phyloP scores from a whole-genome alignment of 768 basidiomycete genomes.

The Suillus subluteus region DNA sequence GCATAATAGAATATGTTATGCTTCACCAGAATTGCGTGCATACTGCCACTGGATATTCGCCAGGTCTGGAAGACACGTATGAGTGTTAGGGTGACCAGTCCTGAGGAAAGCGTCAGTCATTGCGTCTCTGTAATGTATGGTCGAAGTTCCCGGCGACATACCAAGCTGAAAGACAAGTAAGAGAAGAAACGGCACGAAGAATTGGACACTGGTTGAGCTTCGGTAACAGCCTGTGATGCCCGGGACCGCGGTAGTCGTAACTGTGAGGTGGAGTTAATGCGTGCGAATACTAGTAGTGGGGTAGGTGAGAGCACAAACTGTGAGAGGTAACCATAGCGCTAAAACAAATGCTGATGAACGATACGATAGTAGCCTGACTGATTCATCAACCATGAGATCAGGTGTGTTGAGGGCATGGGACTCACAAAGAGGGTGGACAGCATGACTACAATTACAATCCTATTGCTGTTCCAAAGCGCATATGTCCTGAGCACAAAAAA shows the following conservation, averaged over 20 bases:
- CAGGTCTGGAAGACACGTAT: background rate
- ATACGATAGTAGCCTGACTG: background rate
- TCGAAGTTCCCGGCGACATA: background rate
- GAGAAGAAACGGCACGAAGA: background rate
- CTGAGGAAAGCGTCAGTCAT: background rate
- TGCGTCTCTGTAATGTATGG: background rate
- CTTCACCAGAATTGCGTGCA: background rate
- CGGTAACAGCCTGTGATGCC: background rate
- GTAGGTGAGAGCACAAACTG: background rate
- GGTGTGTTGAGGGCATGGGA: background rate
- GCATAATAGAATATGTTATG: background rate
- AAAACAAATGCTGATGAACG: background rate
- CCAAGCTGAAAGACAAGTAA: background rate
- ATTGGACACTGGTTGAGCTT: background rate
- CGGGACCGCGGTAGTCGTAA: background rate
- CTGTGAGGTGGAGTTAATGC: background rate
- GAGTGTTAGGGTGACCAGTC: background rate
- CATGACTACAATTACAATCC: background rate
- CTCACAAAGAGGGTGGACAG: background rate
- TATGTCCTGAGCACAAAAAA: conserved; percentile 1
- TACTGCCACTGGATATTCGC: background rate
- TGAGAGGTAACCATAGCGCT: background rate
- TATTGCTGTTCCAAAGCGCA: background rate
- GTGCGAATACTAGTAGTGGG: too few species aligned
- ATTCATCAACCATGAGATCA: background rate